phyloP scores from a whole-genome alignment of 768 basidiomycete genomes.

The Amanita exitialis region DNA sequence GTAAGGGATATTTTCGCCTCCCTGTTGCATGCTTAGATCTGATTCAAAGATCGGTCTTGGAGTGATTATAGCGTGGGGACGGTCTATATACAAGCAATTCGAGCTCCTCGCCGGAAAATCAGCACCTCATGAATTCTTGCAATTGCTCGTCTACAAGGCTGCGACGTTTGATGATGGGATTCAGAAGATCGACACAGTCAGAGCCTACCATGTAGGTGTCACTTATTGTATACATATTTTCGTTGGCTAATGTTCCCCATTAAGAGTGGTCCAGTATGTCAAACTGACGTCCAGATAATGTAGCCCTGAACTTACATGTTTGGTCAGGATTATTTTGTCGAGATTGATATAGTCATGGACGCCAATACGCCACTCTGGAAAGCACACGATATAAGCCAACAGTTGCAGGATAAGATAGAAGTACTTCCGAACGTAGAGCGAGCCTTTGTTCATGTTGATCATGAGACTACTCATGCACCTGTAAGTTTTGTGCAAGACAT shows the following conservation, averaged over 20 bases:
- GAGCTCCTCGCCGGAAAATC: constrained; percentile 85
- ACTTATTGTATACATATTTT: constrained; percentile 3
- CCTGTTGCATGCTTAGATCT: constrained; percentile 4
- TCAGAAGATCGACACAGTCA: constrained; percentile 79
- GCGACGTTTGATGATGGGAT: constrained; percentile 86
- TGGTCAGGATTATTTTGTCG: constrained; percentile 78
- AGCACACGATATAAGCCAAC: constrained; percentile 79
- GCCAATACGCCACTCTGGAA: constrained; percentile 83
- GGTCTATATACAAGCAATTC: constrained; percentile 75
- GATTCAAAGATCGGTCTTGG: constrained; percentile 57
- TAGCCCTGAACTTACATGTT: background rate
- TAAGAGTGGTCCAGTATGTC: constrained; percentile 63
- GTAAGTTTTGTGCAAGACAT: constrained; percentile 18
- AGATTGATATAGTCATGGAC: constrained; percentile 91
- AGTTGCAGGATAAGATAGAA: constrained; percentile 84
- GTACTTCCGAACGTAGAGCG: constrained; percentile 82
- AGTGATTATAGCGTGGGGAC: constrained; percentile 69
- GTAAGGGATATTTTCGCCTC: constrained; percentile 29
- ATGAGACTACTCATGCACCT: constrained; percentile 76
- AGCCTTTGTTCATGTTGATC: constrained; percentile 93
- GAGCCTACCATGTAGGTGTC: constrained; percentile 77
- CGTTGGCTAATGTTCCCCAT: constrained; percentile 9
- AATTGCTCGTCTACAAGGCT: constrained; percentile 88
- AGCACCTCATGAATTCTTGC: constrained; percentile 83
- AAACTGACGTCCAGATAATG: background rate